phyloP scores from a whole-genome alignment of 108 stramenopile species.

The Poteriospumella lacustris region DNA sequence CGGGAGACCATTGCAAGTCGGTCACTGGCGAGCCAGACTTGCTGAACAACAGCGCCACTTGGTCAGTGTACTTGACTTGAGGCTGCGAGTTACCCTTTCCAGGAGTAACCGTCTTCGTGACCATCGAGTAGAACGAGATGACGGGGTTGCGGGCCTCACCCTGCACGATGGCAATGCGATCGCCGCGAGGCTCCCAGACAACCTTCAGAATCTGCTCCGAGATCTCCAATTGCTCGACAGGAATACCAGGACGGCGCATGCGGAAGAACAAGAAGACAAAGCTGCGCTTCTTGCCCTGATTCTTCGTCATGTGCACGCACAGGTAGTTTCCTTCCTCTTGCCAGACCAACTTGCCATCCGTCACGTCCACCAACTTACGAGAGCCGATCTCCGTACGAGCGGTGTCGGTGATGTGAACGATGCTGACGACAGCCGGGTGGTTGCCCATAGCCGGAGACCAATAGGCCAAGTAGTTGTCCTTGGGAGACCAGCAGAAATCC shows the following conservation, averaged over 20 bases:
- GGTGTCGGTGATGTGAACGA: slow-evolving; percentile 81
- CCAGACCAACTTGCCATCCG: slow-evolving; percentile 85
- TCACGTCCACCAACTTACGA: slow-evolving; percentile 88
- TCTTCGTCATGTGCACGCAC: slow-evolving; percentile 56
- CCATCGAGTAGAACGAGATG: slow-evolving; percentile 86
- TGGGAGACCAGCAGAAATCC: slow-evolving; percentile 91
- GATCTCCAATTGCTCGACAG: slow-evolving; percentile 86
- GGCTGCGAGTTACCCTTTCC: neutral
- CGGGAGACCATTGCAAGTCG: slow-evolving; percentile 86
- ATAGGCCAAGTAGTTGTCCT: slow-evolving; percentile 79
- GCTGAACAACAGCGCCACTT: no score
- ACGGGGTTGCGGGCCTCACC: slow-evolving; percentile 83
- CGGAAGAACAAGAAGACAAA: slow-evolving; percentile 79
- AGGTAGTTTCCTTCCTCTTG: slow-evolving; percentile 84
- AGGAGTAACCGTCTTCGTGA: slow-evolving; percentile 37
- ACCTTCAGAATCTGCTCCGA: slow-evolving; percentile 72
- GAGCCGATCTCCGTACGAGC: slow-evolving; percentile 79
- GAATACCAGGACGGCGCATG: slow-evolving; percentile 70
- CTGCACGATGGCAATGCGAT: slow-evolving; percentile 84
- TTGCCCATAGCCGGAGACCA: slow-evolving; percentile 90
- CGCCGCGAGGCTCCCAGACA: slow-evolving; percentile 85
- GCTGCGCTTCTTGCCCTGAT: slow-evolving; percentile 75
- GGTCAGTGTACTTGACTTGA: slow-evolving; percentile 54
- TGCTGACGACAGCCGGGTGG: slow-evolving; percentile 81
- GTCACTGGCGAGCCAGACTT: slow-evolving; percentile 78